Conservation (phyloP, 805 yeast genomes). For the Spathaspora sp. region DNA sequence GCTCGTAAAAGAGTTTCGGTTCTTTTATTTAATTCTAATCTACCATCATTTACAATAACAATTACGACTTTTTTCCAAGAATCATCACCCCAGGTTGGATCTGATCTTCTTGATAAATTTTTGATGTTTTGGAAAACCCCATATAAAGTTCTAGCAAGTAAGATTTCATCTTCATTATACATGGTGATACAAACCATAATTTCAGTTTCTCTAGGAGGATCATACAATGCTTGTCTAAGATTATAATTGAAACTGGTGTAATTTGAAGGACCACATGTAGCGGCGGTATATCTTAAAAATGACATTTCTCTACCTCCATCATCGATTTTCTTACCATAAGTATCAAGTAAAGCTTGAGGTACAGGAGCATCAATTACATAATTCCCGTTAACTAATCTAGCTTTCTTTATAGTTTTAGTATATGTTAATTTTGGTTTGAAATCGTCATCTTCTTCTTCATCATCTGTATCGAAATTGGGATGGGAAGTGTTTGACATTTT, state of each 20-base stretch:
- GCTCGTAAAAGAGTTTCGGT: slow-evolving; percentile 80
- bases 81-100: slow-evolving; percentile 87
- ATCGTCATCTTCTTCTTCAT: slow-evolving; percentile 30
- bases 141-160: slow-evolving; percentile 79
- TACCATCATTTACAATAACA: slow-evolving; percentile 87
- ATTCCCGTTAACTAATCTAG: slow-evolving; percentile 39
- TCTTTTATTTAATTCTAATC: slow-evolving; percentile 75
- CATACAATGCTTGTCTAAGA: slow-evolving; percentile 78
- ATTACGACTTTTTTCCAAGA: slow-evolving; percentile 95
- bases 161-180: slow-evolving; percentile 83
- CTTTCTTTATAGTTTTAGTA: slow-evolving; percentile 41
- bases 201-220: slow-evolving; percentile 79
- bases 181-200: slow-evolving; percentile 81
- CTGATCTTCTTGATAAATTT: slow-evolving; percentile 62
- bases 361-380: slow-evolving; percentile 43
- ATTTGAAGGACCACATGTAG: slow-evolving; percentile 84
- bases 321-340: slow-evolving; percentile 29
- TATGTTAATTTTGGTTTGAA: slow-evolving; percentile 39
- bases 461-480: slow-evolving; percentile 2
- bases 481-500: neutral
- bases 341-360: slow-evolving; percentile 33
- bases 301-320: slow-evolving; percentile 58
- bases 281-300: slow-evolving; percentile 91
- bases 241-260: slow-evolving; percentile 62
- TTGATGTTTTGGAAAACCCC: slow-evolving; percentile 88